phyloP scores from a whole-genome alignment of 164 flowering plant species.

The Vitis riparia region DNA sequence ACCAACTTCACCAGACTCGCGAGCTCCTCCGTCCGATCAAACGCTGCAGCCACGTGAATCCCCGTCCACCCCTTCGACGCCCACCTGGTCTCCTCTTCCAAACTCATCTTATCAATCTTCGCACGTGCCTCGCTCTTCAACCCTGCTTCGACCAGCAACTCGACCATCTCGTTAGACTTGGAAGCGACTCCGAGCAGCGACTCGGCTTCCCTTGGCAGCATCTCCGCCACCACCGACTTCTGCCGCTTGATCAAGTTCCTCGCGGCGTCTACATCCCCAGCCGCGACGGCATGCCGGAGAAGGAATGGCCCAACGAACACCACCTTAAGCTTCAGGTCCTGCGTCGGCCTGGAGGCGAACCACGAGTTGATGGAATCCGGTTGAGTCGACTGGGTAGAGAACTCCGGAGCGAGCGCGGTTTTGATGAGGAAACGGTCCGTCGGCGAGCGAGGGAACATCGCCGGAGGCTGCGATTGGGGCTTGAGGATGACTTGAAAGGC shows the following conservation, averaged over 20 bases:
- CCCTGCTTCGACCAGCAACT: constrained; percentile 46
- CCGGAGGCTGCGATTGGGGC: constrained; percentile 60
- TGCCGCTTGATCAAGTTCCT: constrained; percentile 53
- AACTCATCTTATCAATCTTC: constrained; percentile 1
- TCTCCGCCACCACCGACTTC: constrained; percentile 30
- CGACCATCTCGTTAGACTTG: constrained; percentile 37
- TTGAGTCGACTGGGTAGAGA: constrained; percentile 15
- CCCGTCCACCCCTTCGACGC: constrained; percentile 39
- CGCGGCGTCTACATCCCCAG: constrained; percentile 41
- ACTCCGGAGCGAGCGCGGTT: constrained; percentile 33
- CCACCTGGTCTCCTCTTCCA: constrained; percentile 14
- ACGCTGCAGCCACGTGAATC: constrained; percentile 44
- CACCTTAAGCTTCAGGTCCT: constrained; percentile 62
- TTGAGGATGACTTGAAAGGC: constrained; percentile 72
- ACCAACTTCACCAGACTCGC: constrained; percentile 12
- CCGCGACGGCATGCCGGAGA: constrained; percentile 46
- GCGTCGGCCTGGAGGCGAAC: constrained; percentile 40
- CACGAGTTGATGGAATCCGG: constrained; percentile 32
- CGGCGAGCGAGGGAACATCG: constrained; percentile 67
- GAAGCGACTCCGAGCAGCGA: constrained; percentile 43
- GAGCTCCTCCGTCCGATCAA: constrained; percentile 37
- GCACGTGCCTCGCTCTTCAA: constrained; percentile 23
- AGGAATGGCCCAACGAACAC: constrained; percentile 65
- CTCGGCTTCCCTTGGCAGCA: constrained; percentile 34
- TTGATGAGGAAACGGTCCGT: constrained; percentile 72